phyloP scores from a whole-genome alignment of 2,329 filamentous ascomycete species.

The Trichoderma simmonsii region DNA sequence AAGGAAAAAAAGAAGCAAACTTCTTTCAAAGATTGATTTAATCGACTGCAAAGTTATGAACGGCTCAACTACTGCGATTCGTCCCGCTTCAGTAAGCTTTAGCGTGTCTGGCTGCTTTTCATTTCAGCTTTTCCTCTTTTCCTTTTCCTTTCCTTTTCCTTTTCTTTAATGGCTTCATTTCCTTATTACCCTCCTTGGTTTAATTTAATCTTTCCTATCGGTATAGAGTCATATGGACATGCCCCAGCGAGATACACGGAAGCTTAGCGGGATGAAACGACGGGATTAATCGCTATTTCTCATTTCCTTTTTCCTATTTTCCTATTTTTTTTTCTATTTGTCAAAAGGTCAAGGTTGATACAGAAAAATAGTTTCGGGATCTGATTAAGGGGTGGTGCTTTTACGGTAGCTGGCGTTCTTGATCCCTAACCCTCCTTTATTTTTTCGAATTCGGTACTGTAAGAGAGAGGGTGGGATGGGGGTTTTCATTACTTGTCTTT shows the following conservation, averaged over 20 bases:
- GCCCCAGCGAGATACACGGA: background rate
- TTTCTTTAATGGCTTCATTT: background rate
- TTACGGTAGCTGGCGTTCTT: constrained; percentile 9
- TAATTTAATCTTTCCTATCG: constrained; percentile 5
- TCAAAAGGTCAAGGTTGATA: constrained; percentile 17
- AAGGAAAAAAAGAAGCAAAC: background rate
- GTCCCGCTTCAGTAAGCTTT: background rate
- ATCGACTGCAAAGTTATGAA: background rate
- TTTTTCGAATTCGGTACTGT: background rate
- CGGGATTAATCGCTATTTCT: background rate
- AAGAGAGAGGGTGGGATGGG: background rate
- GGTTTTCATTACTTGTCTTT: background rate
- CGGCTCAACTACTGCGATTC: background rate
- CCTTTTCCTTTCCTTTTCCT: background rate
- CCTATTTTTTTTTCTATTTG: background rate
- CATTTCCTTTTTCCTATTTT: background rate
- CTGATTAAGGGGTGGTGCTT: background rate
- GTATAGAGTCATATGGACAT: constrained; percentile 4
- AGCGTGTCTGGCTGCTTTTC: constrained; percentile 8
- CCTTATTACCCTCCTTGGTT: background rate
- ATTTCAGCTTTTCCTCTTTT: background rate
- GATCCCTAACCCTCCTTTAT: background rate
- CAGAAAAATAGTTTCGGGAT: constrained; percentile 14
- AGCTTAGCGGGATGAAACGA: background rate
- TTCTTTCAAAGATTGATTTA: background rate